These are phyloP conservation scores for Apiospora malaysiana DNA, from an alignment of 2,329 filamentous ascomycete species.

Conservation along the genomic window DNA sequence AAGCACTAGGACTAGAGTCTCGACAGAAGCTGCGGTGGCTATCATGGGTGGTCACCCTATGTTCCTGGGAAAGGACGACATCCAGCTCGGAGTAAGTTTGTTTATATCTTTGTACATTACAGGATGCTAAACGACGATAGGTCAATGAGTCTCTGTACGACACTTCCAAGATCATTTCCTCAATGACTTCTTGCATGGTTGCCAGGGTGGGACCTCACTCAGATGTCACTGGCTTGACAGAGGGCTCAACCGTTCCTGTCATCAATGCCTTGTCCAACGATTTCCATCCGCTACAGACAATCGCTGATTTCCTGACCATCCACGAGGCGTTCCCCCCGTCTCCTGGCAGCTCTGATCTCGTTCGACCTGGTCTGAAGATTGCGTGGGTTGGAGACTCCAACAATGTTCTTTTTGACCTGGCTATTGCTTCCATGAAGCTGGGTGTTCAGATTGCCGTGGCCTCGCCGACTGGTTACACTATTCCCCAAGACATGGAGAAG, in stretches of 20 bases:
- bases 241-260: slow-evolving; percentile 77
- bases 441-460: slow-evolving; percentile 88
- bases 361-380: slow-evolving; percentile 83
- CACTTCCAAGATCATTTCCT: slow-evolving; percentile 91
- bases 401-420: slow-evolving; percentile 94
- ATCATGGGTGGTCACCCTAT: slow-evolving; percentile 91
- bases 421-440: slow-evolving; percentile 84
- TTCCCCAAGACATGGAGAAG: slow-evolving; percentile 75
- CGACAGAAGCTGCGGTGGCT: slow-evolving; percentile 89
- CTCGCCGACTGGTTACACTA: slow-evolving; percentile 83
- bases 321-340: slow-evolving; percentile 72
- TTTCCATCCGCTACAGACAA: slow-evolving; percentile 91
- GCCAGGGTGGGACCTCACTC: slow-evolving; percentile 78
- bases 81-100: slow-evolving; percentile 81
- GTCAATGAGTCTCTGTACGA: slow-evolving; percentile 96
- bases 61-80: slow-evolving; percentile 95
- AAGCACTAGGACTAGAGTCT: slow-evolving; percentile 90
- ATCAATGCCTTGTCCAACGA: slow-evolving; percentile 89
- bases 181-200: slow-evolving; percentile 85
- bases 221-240: slow-evolving; percentile 74
- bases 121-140: slow-evolving; percentile 44
- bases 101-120: neutral
- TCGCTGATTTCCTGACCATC: slow-evolving; percentile 93
- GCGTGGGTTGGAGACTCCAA: slow-evolving; percentile 98
- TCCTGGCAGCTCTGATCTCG: slow-evolving; percentile 53